Evolutionary conservation across 352 stramenopile genomes (phyloP), one percentile per base, ranked within the genome.

Genomic region (Halophytophthora batemanensis): DNA sequence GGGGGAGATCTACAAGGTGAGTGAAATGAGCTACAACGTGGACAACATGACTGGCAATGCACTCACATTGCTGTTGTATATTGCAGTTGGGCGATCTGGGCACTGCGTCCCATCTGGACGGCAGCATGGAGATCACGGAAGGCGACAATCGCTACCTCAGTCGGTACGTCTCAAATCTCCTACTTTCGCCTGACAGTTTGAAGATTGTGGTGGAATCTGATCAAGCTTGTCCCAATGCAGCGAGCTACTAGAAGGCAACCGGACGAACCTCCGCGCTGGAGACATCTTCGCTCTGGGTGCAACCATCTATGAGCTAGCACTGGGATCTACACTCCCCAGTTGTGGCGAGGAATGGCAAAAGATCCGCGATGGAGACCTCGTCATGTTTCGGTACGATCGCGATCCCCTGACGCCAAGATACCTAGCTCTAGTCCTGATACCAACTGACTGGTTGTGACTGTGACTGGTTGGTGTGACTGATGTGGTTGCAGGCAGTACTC

Each of bases 141-240:
- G 83, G 83, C 45, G 83, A 94, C 68, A 92, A 90, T 56, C 83
- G 83, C 14, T 94, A 94, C 48, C 64, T 94, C 43, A 92, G 81
- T 61, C 74, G 83, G 77, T 85, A 56, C 48, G 71, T 61, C 25
- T n/a, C n/a, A n/a, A 34, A 45, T 21, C 25, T 31, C 25, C 8
- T 8, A 10, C 25, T 4, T 8, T 31, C 18, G n/a, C 22, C 18
- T 12, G 13, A 18, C n/a, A n/a, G n/a, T n/a, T n/a, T n/a, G n/a
- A n/a, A n/a, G n/a, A n/a, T n/a, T n/a, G n/a, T n/a, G n/a, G n/a
- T n/a, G n/a, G n/a, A n/a, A n/a, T n/a, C n/a, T n/a, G n/a, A n/a
- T n/a, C n/a, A n/a, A n/a, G 34, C 44, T n/a, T 18, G 18, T 58
- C 7, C 42, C 3, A 40, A 48, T 63, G 19, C 46, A 88, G 77